Evolutionary conservation across 306 rosid species (phyloP).

Genomic region (Cicer bijugum): DNA sequence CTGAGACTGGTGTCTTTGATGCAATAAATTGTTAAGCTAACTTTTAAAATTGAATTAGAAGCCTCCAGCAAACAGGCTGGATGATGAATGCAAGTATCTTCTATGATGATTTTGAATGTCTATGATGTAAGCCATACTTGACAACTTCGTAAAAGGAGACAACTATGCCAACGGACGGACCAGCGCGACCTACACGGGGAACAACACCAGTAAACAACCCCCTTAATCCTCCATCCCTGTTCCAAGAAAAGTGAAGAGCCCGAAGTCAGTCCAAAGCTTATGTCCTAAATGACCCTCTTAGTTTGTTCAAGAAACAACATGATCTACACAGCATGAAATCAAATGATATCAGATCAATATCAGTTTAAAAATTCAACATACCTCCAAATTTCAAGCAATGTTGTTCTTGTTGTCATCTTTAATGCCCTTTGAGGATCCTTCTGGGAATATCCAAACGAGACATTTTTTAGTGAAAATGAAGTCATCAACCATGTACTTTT

Average conservation of each 20-base stretch:
- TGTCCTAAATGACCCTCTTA: background rate
- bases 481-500: conserved; percentile 11
- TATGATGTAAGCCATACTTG: conserved; percentile 63
- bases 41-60: conserved; percentile 26
- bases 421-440: conserved; percentile 69
- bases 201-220: conserved; percentile 85
- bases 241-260: conserved; percentile 37
- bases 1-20: conserved; percentile 18
- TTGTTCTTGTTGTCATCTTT: conserved; percentile 85
- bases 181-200: conserved; percentile 84
- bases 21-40: conserved; percentile 28
- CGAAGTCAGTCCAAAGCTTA: conserved; percentile 37
- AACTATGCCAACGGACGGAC: conserved; percentile 94
- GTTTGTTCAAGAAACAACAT: conserved; percentile 29
- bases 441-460: conserved; percentile 48
- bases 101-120: conserved; percentile 50
- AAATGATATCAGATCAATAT: conserved; percentile 21
- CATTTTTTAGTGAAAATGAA: conserved; percentile 29
- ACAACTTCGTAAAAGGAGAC: conserved; percentile 90
- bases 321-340: conserved; percentile 24
- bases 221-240: conserved; percentile 86
- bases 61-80: conserved; percentile 22
- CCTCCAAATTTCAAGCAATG: conserved; percentile 89
- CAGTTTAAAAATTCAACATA: conserved; percentile 36
- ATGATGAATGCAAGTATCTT: conserved; percentile 27